phyloP scores from a whole-genome alignment of 2,329 filamentous ascomycete genomes.

The Botryotinia convoluta region DNA sequence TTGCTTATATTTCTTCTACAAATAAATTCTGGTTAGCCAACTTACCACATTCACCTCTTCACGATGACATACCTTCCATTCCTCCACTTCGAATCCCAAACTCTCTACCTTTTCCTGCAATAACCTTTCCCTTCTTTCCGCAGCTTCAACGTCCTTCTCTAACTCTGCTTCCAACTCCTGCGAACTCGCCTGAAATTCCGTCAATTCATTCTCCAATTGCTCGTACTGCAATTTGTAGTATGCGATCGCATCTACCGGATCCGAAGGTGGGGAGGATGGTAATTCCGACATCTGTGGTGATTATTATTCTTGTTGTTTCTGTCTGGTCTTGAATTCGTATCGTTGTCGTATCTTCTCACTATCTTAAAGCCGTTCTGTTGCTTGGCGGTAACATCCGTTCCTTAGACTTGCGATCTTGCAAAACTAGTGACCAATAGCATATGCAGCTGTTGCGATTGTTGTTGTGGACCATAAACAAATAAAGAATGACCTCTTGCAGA shows the following conservation, averaged over 20 bases:
- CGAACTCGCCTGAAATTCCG: conserved; percentile 91
- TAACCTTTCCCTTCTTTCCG: conserved; percentile 86
- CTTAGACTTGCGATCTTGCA: conserved; percentile 9
- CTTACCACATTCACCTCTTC: conserved; percentile 14
- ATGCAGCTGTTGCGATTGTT: conserved; percentile 7
- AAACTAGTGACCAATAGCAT: not conserved
- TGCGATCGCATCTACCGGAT: conserved; percentile 71
- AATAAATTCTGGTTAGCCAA: conserved; percentile 28
- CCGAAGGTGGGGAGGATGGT: conserved; percentile 60
- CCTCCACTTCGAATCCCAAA: conserved; percentile 84
- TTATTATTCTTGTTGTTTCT: conserved; percentile 24
- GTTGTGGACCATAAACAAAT: conserved; percentile 14
- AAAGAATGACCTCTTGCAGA: not conserved
- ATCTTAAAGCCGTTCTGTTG: conserved; percentile 15
- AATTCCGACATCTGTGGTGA: conserved; percentile 45
- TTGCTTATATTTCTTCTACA: conserved; percentile 90
- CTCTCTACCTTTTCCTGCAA: conserved; percentile 85
- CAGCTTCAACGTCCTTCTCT: conserved; percentile 92
- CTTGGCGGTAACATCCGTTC: conserved; percentile 20
- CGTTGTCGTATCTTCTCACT: conserved; percentile 19
- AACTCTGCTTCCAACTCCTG: conserved; percentile 91
- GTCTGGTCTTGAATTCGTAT: conserved; percentile 2
- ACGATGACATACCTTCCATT: conserved; percentile 82
- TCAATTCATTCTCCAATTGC: conserved; percentile 83
- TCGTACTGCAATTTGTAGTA: conserved; percentile 98